Base-by-base conservation (phyloP, 2,329 filamentous ascomycete species). In the Ceratocystis eucalypticola region DNA sequence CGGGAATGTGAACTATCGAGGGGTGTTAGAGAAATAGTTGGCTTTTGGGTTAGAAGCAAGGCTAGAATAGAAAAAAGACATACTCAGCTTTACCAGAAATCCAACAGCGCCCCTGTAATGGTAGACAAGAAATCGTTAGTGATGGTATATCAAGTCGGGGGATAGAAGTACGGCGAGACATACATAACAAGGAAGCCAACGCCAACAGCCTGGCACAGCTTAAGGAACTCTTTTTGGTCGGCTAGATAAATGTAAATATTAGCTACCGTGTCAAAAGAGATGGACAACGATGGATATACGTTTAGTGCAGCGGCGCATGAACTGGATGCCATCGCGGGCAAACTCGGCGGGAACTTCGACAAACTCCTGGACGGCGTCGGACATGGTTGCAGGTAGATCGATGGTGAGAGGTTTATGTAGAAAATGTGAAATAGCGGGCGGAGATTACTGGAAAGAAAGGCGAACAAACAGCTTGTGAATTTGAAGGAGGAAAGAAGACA, bases 21-120 rank as follows among this genome's bases (percentile, higher is more conserved):
- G n/a, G 4, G 12, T 3, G 59, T 67, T 67, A 68, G 67, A 33
- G 15, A 1, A 17, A 5, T 15, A 8, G 30, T 22, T 4, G 48
- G 48, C 2, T 10, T 20, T 4, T 6, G 3, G n/a, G n/a, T 33
- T 44, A 57, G n/a, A 68, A 62, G 37, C 53, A 37, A 44, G 41
- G 22, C 46, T 53, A 22, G 3, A 15, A 22, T 33, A 22, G 25
- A 46, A 10, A 15, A 28, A 63, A 33, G 10, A 70, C 81, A 62
- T 78, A 86, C 83, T 85, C 73, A 88, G 80, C 80, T 88, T 88
- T 73, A 88, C 84, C 69, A 88, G 75, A 76, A 87, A 88, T 69
- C 85, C 85, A 67, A 88, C 85, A 61, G 84, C 83, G 69, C 85
- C 85, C 65, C 65, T 69, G 48, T 22, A 48, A 37, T 22, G 8